Evolutionary conservation across 768 basidiomycete genomes (phyloP), one percentile per base, ranked within the genome.

Genomic region (Collybia mongolica): DNA sequence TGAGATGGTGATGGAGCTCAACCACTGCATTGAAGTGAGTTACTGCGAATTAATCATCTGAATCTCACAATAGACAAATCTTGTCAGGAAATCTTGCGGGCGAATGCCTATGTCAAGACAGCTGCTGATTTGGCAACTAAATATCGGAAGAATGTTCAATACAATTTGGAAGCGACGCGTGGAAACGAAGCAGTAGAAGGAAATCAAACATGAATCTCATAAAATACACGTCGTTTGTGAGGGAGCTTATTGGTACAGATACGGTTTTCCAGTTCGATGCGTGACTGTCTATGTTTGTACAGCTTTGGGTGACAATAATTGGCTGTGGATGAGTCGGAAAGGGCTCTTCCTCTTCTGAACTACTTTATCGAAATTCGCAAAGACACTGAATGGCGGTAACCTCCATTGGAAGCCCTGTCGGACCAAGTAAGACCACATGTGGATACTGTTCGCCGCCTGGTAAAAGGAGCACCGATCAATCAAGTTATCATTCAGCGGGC

Each of bases 61-160:
- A 35, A 20, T n/a, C 38, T 51, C 44, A 26, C 12, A 42, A 12
- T 17, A 14, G 6, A n/a, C 46, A 52, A 18, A 49, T 48, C 17
- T 23, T 53, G 20, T n/a, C 54, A 93, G 89, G 89, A 93, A 67
- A 87, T 93, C 59, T 68, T 90, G 37, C 78, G 81, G 14, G 90
- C 90, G 6, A 91, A 93, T 53, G 75, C 81, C 0, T 82, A 83
- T 26, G 83, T 93, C 39, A 85, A 86, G 61, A 84, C 82, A 35
- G 88, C 93, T 0, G 86, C 94, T 2, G 86, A 93, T 63, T 74
- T 98, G 15, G 81, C 89, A 28, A 83, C 83, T 35, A 93, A 93
- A 65, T 97, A 98, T 66, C 78, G 88, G 55, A 86, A 92, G 70
- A 98, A 98, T 69, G 93, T 94, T 46, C 86, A 89, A 64, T 96